Conservation (phyloP, 495 filamentous ascomycete species). For the Neohortaea acidophila region DNA sequence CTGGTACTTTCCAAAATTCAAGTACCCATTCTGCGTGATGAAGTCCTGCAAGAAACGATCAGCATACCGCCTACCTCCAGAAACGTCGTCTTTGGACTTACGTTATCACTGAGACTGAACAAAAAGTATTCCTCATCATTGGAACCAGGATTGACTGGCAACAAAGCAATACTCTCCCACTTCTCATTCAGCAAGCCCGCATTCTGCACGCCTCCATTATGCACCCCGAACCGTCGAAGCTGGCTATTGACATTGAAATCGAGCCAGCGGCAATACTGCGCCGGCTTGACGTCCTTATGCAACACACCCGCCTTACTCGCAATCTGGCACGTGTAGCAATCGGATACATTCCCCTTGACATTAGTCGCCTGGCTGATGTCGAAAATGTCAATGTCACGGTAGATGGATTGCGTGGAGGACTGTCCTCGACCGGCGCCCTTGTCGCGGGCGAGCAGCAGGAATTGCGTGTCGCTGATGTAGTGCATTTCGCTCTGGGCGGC, state of each 20-base stretch:
- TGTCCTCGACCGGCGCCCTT: conserved; percentile 44
- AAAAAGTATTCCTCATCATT: conserved; percentile 47
- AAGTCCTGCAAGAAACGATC: too few relatives aligned
- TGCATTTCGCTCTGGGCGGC: conserved; percentile 60
- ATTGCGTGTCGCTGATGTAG: conserved; percentile 46
- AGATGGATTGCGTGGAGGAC: conserved; percentile 37
- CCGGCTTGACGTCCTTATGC: conserved; percentile 41
- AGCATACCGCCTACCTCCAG: too few relatives aligned
- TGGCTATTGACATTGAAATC: conserved; percentile 59
- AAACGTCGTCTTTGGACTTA: too few relatives aligned
- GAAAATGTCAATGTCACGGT: conserved; percentile 62
- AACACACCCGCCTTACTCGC: conserved; percentile 40
- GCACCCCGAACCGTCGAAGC: conserved; percentile 51
- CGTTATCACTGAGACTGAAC: conserved; percentile 57
- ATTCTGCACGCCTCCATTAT: conserved; percentile 50
- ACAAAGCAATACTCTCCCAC: conserved; percentile 58
- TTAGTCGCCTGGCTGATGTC: conserved; percentile 52
- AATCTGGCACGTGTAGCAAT: conserved; percentile 36
- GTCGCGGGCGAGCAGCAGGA: conserved; percentile 57
- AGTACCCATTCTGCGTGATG: conserved; percentile 45
- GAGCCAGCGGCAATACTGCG: conserved; percentile 52
- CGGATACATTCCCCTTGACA: conserved; percentile 41
- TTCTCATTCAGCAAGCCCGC: conserved; percentile 55
- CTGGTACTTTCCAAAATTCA: conserved; percentile 44
- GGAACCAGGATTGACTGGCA: conserved; percentile 40